Evolutionary conservation across 2,329 filamentous ascomycete genomes (phyloP), one percentile per base, ranked within the genome.

Genomic region (Pyricularia sp.): DNA sequence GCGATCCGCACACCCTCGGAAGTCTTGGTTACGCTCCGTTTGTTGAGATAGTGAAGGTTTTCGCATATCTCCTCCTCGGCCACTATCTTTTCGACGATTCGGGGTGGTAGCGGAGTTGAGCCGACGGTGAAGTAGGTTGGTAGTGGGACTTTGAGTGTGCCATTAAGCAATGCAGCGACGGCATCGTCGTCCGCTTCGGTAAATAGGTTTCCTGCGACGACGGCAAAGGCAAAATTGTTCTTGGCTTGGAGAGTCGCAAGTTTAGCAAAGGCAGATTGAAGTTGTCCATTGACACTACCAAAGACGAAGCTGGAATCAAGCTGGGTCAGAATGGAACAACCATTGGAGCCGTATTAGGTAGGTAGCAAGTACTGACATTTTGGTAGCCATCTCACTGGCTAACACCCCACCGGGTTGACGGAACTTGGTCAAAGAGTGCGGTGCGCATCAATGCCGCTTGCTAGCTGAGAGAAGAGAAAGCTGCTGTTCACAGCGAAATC

Each of bases 71-170:
- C 85, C 71, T 87, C 88, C 67, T 89, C 85, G 40, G 83, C 82
- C 72, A 91, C 83, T 64, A 97, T 82, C 73, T 87, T 92, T 71
- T 89, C 84, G 24, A 89, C 79, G 26, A 97, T 84, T 33, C 79
- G 77, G 3, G 80, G 75, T 0, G 94, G 94, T 6, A 99, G 80
- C n/a, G 87, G 78, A 61, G 81, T 81, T 49, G 80, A 86, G 69
- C 90, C 92, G 66, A 96, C 81, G 2, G 90, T 91, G 74, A 97
- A 99, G 77, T 99, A 99, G 9, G 89, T 96, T 1, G 93, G 88
- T 0, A 97, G 78, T 3, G 93, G 88, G 4, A 97, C 80, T 26
- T 80, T 73, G 64, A 96, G 87, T 12, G 83, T 80, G n/a, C 91
- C 91, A 30, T 84, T 77, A 0, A 97, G 76, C 3, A 99, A 82